A percentile compares a stretch with the other conserved stretches of the same genome.
These are phyloP conservation scores for Cyclotella sp. DNA, from an alignment of 108 stramenopile species.

Conservation along the genomic window DNA sequence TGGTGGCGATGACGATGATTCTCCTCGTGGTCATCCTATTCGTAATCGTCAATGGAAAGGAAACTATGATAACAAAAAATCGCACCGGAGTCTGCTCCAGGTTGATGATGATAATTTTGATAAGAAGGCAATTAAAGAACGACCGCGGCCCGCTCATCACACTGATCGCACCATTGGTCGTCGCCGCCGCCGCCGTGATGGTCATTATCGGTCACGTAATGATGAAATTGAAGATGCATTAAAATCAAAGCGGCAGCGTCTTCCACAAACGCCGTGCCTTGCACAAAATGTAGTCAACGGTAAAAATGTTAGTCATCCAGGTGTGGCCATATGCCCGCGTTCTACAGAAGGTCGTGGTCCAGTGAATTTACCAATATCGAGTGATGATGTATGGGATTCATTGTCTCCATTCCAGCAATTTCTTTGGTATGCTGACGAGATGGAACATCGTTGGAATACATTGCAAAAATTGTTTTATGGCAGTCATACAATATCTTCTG, in stretches of 20 bases:
- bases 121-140: too few species aligned
- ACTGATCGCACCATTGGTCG: too few species aligned
- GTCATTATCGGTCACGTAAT: background rate
- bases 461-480: conserved; percentile 3
- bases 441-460: conserved; percentile 34
- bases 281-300: conserved; percentile 11
- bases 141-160: too few species aligned
- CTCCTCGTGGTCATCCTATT: too few species aligned
- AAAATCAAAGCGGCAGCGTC: background rate
- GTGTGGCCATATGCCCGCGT: conserved; percentile 14
- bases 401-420: conserved; percentile 17
- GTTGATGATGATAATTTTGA: too few species aligned
- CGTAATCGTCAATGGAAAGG: too few species aligned
- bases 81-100: too few species aligned
- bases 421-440: conserved; percentile 31
- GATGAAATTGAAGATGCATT: background rate
- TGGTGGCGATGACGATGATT: background rate
- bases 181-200: background rate
- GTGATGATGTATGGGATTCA: conserved; percentile 17
- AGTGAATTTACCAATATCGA: conserved; percentile 10
- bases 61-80: too few species aligned
- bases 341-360: conserved; percentile 11
- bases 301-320: conserved; percentile 14
- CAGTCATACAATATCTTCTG: background rate
- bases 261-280: background rate